Evolutionary conservation across 2,329 filamentous ascomycete genomes (phyloP).

Genomic region (Talaromyces islandicus): DNA sequence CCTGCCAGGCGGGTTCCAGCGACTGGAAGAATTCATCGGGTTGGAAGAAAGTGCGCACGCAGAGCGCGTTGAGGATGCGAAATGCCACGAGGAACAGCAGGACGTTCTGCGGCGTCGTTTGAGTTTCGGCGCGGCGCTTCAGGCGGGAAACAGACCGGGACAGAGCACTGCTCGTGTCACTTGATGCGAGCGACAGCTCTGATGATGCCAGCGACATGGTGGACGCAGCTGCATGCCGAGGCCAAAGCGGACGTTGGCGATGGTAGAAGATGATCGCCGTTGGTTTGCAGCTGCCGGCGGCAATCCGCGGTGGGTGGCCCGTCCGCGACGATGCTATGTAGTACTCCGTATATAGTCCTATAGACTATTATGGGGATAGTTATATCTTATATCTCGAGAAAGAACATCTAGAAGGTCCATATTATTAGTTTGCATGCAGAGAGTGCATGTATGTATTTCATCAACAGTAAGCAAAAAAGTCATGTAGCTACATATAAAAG

Average conservation of each 20-base stretch:
- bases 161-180: constrained; percentile 5
- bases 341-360: too few species aligned
- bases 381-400: too few species aligned
- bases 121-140: constrained; percentile 5
- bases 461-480: not conserved
- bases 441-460: not conserved
- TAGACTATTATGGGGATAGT: not conserved
- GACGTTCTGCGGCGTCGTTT: constrained; percentile 15
- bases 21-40: constrained; percentile 97
- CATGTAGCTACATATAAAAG: not conserved
- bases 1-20: constrained; percentile 86
- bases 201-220: constrained; percentile 14
- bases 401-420: too few species aligned
- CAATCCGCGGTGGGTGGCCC: not conserved
- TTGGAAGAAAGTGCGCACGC: constrained; percentile 86
- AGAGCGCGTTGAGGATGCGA: constrained; percentile 73
- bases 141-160: constrained; percentile 1
- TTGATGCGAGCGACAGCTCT: constrained; percentile 12
- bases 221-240: constrained; percentile 10
- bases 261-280: constrained; percentile 1
- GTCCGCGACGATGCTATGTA: too few species aligned
- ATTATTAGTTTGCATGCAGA: not conserved
- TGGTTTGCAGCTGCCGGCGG: constrained; percentile 4
- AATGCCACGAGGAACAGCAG: constrained; percentile 53
- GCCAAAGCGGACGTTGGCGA: constrained; percentile 2